Evolutionary conservation across 805 yeast genomes (phyloP), one percentile per base, ranked within the genome.

Genomic region (Ogataea trehaloabstinens): DNA sequence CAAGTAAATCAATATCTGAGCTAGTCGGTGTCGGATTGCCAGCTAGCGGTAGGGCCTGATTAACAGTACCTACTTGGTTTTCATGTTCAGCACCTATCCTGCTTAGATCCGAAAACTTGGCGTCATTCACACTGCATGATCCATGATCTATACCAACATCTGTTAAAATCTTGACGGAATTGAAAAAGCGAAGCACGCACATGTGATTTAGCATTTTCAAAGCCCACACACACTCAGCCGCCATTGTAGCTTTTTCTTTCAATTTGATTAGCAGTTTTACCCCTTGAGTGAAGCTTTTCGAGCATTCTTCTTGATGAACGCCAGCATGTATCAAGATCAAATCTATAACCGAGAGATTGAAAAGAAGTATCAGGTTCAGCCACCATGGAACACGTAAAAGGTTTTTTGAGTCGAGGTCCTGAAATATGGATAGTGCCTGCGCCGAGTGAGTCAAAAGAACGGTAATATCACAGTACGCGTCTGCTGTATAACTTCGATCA

Each of bases 351-450:
- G 36, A n/a, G 12, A 24, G 15, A 24, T 21, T 33, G 36, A 33
- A 33, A 18, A 21, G 18, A 19, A 33, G 28, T 17, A 21, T 8
- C 18, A 33, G 19, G 20, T 33, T 33, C 36, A 33, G 15, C 36
- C 36, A 33, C 36, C 36, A 33, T 6, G 36, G 36, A 21, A 33
- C 19, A 21, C 17, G 29, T 13, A 33, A 6, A n/a, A 33, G 20
- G 13, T 16, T 16, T 16, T 27, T 8, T 11, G 17, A 15, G 6
- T 27, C 30, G 8, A 27, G 30, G 8, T 8, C 15, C 30, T 27
- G 8, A n/a, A 27, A 27, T 12, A 7, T 27, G 7, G 10, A 11
- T 16, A 27, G 13, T 7, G 13, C 30, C 17, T 27, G 15, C 30
- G 30, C 10, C 10, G 30, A 7, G 13, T 27, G 30, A 7, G 13